Evolutionary conservation across 805 yeast genomes (phyloP), one percentile per base, ranked within the genome.

Genomic region (Candida quercuum): DNA sequence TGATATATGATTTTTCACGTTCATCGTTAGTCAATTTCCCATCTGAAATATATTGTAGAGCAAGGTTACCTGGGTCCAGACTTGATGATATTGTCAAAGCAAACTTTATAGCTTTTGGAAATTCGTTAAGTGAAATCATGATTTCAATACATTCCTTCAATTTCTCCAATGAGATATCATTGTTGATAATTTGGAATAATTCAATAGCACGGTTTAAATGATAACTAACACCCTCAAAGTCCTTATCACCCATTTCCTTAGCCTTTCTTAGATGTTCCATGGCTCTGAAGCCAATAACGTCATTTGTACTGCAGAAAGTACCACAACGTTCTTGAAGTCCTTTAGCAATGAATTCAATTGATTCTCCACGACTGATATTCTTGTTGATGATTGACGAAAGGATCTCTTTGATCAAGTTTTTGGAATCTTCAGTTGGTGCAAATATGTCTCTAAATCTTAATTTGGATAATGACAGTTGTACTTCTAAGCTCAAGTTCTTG

Each of bases 301-400:
- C 99, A 47, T 84, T 86, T 13, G 95, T 78, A 0, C 97, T 86
- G 54, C 98, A 93, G 61, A 88, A 93, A 0, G 95, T 79, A 1
- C 95, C 95, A 67, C 99, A 93, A 42, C 91, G 80, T 38, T 86
- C 94, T 60, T 93, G 96, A 36, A 93, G 66, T 2, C 89, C 78
- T 25, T 81, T 78, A 1, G 97, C 95, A 36, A 91, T 86, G 40
- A 82, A 69, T 56, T 91, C 98, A 32, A 93, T 91, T 1, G 95
- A 84, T 4, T 86, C 91, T n/a, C 99, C 98, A 46, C 85, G 78
- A 27, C 86, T 71, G 40, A 93, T 88, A 47, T 85, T 86, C 57
- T 83, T 83, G 61, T 89, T 89, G 44, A 93, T 88, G 26, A 93
- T 78, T 1, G 96, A 84, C 2, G 95, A 82, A 32, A 93, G 72